Base-by-base conservation (phyloP, 2,329 filamentous ascomycete genomes). In the Scedosporium minutisporum region DNA sequence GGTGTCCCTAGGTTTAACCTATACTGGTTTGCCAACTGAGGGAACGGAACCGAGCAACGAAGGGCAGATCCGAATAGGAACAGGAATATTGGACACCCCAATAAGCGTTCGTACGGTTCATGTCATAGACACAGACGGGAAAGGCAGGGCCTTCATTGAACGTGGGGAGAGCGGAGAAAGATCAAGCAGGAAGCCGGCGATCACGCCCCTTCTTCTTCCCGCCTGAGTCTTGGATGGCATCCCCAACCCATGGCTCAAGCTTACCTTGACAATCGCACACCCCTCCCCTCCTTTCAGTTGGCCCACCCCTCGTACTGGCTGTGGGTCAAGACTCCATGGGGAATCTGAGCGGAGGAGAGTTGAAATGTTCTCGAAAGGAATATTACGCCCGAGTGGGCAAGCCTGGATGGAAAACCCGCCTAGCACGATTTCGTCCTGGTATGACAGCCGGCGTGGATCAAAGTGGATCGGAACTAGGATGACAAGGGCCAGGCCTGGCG, bases 391-490 rank as follows among this genome's bases (percentile, higher is more conserved):
- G n/a, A 38, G 33, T 12, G 9, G 51, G 2, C 51, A 55, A 27
- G 51, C 51, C 1, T 23, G 21, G 18, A 27, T 55, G 18, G 23
- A 55, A 27, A 23, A 12, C 12, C 7, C 7, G 51, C 18, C n/a
- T 48, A 48, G 44, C 16, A 55, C 51, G 51, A 55, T 7, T 25
- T 55, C 12, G 51, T 23, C 27, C 6, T 21, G 6, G 18, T 12
- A 9, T 23, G 12, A 55, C 18, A 41, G n/a, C 27, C 41, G 64
- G 58, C 58, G 64, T 57, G 63, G 55, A 27, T 29, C 7, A 46
- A 21, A 53, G 58, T 59, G 63, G 64, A 60, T 58, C 59, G 64
- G 60, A 66, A 60, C 67, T 61, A 65, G 66, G 64, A 60, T 44
- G 64, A 51, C 64, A 57, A 51, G 59, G 63, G 55, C 10, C 33